phyloP scores from a whole-genome alignment of 225 moss, liverwort and hornwort species.

The Asterella californica region DNA sequence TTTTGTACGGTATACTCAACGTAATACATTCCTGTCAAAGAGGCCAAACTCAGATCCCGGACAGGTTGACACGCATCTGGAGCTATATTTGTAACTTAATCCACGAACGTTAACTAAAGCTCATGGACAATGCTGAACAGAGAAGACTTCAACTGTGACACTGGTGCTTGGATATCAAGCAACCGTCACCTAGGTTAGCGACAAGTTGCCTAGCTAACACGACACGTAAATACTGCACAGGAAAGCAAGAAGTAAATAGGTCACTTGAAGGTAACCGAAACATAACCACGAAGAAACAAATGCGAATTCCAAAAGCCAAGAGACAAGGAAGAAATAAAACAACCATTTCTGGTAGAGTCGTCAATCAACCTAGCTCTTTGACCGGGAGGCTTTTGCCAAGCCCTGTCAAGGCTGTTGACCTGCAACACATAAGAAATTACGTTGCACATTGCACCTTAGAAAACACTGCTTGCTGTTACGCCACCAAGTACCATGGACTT shows the following conservation, averaged over 20 bases:
- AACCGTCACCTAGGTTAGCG: neutral
- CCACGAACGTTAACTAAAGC: neutral
- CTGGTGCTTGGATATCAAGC: neutral
- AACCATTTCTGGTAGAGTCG: constrained; percentile 58
- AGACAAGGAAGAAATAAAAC: neutral
- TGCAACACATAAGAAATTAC: constrained; percentile 11
- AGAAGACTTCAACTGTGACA: neutral
- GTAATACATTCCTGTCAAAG: constrained; percentile 68
- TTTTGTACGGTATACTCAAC: constrained; percentile 83
- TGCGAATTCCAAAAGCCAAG: neutral
- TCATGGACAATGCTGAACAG: neutral
- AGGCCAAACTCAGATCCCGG: neutral
- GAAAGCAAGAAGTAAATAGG: neutral
- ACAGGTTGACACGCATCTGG: neutral
- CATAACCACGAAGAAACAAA: neutral
- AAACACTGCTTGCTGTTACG: neutral
- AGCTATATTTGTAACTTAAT: no score
- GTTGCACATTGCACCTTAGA: no score
- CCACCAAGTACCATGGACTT: neutral
- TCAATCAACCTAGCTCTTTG: constrained; percentile 79
- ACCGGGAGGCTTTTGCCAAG: constrained; percentile 84
- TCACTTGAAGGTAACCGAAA: neutral
- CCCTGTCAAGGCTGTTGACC: constrained; percentile 97
- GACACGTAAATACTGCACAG: neutral
- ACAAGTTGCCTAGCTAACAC: neutral